phyloP scores from a whole-genome alignment of 495 filamentous ascomycete genomes.

The Saxophila tyrrhenica region DNA sequence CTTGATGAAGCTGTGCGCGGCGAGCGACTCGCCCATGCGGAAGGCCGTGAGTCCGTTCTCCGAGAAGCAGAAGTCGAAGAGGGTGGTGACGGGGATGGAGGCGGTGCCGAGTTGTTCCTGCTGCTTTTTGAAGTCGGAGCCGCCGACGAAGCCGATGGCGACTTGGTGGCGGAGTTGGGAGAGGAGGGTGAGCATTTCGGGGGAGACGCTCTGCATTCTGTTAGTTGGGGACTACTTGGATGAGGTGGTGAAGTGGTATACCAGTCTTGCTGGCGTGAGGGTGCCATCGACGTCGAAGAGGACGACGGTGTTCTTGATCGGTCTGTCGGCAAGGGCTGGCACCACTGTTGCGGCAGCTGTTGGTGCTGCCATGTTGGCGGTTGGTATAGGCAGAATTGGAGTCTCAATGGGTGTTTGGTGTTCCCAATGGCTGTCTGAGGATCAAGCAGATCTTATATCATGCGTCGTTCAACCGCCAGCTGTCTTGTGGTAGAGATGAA shows the following conservation, averaged over 20 bases:
- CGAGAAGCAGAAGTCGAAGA: constrained; percentile 94
- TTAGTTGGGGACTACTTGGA: constrained; percentile 4
- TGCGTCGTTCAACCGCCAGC: background rate
- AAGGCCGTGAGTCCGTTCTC: constrained; percentile 93
- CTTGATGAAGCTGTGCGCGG: constrained; percentile 71
- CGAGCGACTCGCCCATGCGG: constrained; percentile 60
- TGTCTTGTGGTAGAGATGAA: background rate
- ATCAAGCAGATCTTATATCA: background rate
- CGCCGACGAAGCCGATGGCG: constrained; percentile 69
- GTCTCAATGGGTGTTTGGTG: background rate
- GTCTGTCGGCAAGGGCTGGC: constrained; percentile 67
- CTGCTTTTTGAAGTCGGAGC: constrained; percentile 77
- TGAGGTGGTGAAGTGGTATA: constrained; percentile 29
- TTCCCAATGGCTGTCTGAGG: background rate
- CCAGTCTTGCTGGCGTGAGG: constrained; percentile 62
- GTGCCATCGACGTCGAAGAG: constrained; percentile 94
- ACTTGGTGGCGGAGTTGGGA: constrained; percentile 70
- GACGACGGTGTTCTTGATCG: constrained; percentile 76
- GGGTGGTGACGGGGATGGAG: constrained; percentile 51
- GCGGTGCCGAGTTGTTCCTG: constrained; percentile 80
- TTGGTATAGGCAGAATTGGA: background rate
- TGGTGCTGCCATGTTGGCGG: constrained; percentile 25
- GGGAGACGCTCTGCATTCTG: constrained; percentile 44
- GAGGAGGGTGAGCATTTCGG: constrained; percentile 76
- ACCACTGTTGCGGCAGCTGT: constrained; percentile 41